Evolutionary conservation across 1,139 yeast genomes (phyloP).

Genomic region (Fermentozyma sake): DNA sequence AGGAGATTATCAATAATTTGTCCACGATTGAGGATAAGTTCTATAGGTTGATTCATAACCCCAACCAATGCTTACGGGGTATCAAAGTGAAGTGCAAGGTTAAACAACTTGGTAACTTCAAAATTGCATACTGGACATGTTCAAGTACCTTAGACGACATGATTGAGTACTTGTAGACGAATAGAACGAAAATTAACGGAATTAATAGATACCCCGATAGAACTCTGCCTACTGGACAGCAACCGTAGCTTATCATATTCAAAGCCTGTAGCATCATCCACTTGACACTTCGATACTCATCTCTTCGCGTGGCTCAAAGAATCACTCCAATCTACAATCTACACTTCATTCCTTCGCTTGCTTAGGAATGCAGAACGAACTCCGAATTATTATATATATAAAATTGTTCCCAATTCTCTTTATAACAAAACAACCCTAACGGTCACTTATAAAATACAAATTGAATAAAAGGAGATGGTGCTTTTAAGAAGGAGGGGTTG

Average conservation of each 20-base stretch:
- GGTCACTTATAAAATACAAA: constrained; percentile 12
- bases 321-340: not conserved
- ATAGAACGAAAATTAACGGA: too few relatives aligned
- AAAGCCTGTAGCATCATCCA: too few relatives aligned
- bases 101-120: not conserved
- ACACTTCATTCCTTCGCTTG: not conserved
- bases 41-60: too few relatives aligned
- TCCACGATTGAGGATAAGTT: constrained; percentile 3
- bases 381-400: constrained; percentile 5
- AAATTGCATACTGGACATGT: constrained; percentile 4
- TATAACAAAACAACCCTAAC: constrained; percentile 10
- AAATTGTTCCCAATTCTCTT: constrained; percentile 9
- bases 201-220: too few relatives aligned
- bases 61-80: too few relatives aligned
- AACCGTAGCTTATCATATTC: too few relatives aligned
- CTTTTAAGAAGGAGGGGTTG: constrained; percentile 3
- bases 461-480: constrained; percentile 10
- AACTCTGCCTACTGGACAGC: too few relatives aligned
- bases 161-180: too few relatives aligned
- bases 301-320: too few relatives aligned
- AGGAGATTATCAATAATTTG: constrained; percentile 15
- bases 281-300: too few relatives aligned
- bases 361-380: not conserved
- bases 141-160: too few relatives aligned
- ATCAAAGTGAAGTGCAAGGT: constrained; percentile 1